phyloP scores from a whole-genome alignment of 371 early-diverging fungal species.

The Lichtheimia hyalospora region DNA sequence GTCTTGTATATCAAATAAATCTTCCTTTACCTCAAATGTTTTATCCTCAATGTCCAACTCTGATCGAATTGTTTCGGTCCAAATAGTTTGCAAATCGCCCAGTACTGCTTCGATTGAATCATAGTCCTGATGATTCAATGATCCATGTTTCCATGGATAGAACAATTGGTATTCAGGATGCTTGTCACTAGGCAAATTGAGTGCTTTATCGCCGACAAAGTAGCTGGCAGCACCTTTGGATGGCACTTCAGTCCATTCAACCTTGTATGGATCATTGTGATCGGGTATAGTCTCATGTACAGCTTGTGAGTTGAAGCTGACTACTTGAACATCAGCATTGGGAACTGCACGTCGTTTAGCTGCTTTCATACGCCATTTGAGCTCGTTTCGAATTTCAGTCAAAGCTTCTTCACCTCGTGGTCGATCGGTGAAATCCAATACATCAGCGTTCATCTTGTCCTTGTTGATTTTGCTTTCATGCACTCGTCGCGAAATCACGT shows the following conservation, averaged over 20 bases:
- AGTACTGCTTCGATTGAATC: constrained; percentile 60
- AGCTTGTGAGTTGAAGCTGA: constrained; percentile 70
- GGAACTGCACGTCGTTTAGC: constrained; percentile 77
- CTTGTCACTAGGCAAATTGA: constrained; percentile 37
- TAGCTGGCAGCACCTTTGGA: constrained; percentile 33
- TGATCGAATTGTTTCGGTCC: constrained; percentile 69
- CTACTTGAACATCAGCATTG: constrained; percentile 73
- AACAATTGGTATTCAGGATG: constrained; percentile 41
- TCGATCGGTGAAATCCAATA: constrained; percentile 16
- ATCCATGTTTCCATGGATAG: constrained; percentile 75
- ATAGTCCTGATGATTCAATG: constrained; percentile 77
- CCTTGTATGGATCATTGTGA: constrained; percentile 87
- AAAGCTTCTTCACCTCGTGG: constrained; percentile 24
- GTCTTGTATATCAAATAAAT: not conserved
- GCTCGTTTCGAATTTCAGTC: constrained; percentile 57
- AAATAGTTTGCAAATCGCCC: constrained; percentile 78
- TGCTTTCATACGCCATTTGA: constrained; percentile 74
- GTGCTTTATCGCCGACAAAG: constrained; percentile 65
- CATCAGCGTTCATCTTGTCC: constrained; percentile 11
- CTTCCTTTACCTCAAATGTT: constrained; percentile 51
- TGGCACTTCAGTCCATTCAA: constrained; percentile 76
- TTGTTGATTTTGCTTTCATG: not conserved
- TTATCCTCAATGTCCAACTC: constrained; percentile 68
- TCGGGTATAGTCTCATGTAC: constrained; percentile 74
- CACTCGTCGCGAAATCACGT: constrained; percentile 74